phyloP scores from a whole-genome alignment of 1,139 yeast species.

The Blastobotrys persicus region DNA sequence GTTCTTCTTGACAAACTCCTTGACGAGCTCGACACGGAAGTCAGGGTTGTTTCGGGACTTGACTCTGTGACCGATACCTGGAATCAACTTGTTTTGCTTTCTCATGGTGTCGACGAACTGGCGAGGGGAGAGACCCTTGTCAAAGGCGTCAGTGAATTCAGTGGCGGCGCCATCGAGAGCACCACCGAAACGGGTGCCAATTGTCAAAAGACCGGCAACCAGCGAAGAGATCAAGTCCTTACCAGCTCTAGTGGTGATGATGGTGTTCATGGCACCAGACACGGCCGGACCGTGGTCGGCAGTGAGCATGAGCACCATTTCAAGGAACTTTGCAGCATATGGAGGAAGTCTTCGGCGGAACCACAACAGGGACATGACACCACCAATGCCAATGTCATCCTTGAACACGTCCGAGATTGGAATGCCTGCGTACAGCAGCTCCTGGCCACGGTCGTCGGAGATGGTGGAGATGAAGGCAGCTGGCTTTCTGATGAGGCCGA shows the following conservation, averaged over 20 bases:
- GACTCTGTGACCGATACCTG: slow-evolving; percentile 49
- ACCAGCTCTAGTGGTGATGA: slow-evolving; percentile 49
- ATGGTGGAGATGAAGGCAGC: slow-evolving; percentile 49
- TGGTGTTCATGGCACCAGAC: slow-evolving; percentile 49
- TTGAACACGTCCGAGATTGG: slow-evolving; percentile 48
- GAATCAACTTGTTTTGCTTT: slow-evolving; percentile 47
- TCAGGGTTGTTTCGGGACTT: slow-evolving; percentile 50
- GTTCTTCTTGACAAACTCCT: slow-evolving; percentile 46
- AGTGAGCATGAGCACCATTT: slow-evolving; percentile 49
- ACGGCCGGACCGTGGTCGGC: slow-evolving; percentile 52
- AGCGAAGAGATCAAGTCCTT: slow-evolving; percentile 47
- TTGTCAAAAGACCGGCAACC: slow-evolving; percentile 46
- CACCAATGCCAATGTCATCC: slow-evolving; percentile 49
- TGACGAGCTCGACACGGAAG: slow-evolving; percentile 48
- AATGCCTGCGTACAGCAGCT: slow-evolving; percentile 46
- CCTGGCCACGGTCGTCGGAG: slow-evolving; percentile 49
- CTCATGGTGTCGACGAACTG: slow-evolving; percentile 48
- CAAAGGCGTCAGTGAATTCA: slow-evolving; percentile 46
- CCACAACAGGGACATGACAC: slow-evolving; percentile 49
- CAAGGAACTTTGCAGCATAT: slow-evolving; percentile 46
- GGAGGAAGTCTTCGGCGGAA: slow-evolving; percentile 46
- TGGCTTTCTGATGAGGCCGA: slow-evolving; percentile 48
- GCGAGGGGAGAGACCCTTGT: slow-evolving; percentile 46
- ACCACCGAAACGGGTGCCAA: slow-evolving; percentile 49
- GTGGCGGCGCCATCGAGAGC: slow-evolving; percentile 49